These are phyloP conservation scores for Neolentinus lepideus DNA, from an alignment of 1,284 basidiomycete species.

Conservation along the genomic window DNA sequence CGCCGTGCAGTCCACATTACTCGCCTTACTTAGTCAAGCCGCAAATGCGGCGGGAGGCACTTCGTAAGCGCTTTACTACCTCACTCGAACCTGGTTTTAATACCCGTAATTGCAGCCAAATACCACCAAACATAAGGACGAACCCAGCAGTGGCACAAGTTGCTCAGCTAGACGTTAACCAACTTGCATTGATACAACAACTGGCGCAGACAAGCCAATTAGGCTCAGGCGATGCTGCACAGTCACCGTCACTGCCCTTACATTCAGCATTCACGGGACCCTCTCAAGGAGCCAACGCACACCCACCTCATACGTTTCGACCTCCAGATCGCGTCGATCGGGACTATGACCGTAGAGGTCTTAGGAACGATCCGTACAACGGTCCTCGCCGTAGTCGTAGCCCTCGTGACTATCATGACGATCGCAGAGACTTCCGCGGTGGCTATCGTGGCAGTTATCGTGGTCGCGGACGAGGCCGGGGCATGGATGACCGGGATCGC, in stretches of 20 bases:
- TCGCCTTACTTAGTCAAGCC: conserved; percentile 63
- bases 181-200: conserved; percentile 67
- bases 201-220: conserved; percentile 53
- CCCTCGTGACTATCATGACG: conserved; percentile 29
- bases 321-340: conserved; percentile 34
- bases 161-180: conserved; percentile 41
- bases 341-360: conserved; percentile 33
- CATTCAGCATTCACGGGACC: conserved; percentile 20
- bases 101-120: conserved; percentile 42
- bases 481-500: conserved; percentile 28
- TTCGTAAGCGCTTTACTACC: conserved; percentile 2
- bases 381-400: conserved; percentile 42
- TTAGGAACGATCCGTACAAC: conserved; percentile 38
- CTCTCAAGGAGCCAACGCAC: conserved; percentile 23
- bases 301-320: conserved; percentile 18
- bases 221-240: conserved; percentile 23
- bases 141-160: conserved; percentile 19
- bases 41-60: conserved; percentile 25
- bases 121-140: conserved; percentile 41
- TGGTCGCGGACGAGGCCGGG: conserved; percentile 33
- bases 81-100: conserved; percentile 8
- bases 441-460: conserved; percentile 39
- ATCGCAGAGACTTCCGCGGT: conserved; percentile 31
- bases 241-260: conserved; percentile 17
- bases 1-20: conserved; percentile 50